These are phyloP conservation scores for Tetrapisispora fleetii DNA, from an alignment of 805 yeast species.

Conservation along the genomic window DNA sequence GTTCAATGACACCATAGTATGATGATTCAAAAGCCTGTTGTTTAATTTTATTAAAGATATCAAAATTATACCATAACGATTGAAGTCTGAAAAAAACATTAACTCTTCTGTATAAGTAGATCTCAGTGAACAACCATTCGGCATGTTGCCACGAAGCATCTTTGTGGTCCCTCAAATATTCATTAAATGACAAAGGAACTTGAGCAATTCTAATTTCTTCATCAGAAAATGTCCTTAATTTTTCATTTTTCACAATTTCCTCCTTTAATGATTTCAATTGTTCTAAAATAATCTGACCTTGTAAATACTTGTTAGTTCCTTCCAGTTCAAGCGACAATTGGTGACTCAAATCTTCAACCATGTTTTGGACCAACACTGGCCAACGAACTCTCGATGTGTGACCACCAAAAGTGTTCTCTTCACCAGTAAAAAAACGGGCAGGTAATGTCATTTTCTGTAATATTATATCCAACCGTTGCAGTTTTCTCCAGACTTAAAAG, in stretches of 20 bases:
- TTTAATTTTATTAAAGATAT: slow-evolving; percentile 64
- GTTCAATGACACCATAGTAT: slow-evolving; percentile 65
- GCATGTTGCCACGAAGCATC: slow-evolving; percentile 64
- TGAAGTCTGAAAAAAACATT: slow-evolving; percentile 36
- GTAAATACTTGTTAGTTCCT: slow-evolving; percentile 26
- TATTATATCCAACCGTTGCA: too few species aligned
- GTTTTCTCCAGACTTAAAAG: too few species aligned
- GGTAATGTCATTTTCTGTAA: not conserved
- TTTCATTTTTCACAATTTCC: slow-evolving; percentile 35
- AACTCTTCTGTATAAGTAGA: slow-evolving; percentile 67
- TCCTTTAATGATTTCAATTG: slow-evolving; percentile 36
- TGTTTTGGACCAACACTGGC: slow-evolving; percentile 70
- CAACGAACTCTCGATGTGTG: slow-evolving; percentile 73
- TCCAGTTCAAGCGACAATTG: slow-evolving; percentile 22
- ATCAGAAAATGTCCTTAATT: slow-evolving; percentile 37
- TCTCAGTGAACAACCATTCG: slow-evolving; percentile 86
- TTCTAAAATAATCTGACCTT: slow-evolving; percentile 39
- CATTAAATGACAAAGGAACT: slow-evolving; percentile 52
- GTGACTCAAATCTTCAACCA: slow-evolving; percentile 50
- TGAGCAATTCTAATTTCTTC: slow-evolving; percentile 29
- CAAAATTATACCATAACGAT: slow-evolving; percentile 41
- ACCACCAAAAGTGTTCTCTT: slow-evolving; percentile 70
- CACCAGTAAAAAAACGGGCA: slow-evolving; percentile 49
- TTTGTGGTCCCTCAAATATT: slow-evolving; percentile 28
- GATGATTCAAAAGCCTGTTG: slow-evolving; percentile 67